phyloP scores from a whole-genome alignment of 495 filamentous ascomycete species.

The Xylaria castorea region DNA sequence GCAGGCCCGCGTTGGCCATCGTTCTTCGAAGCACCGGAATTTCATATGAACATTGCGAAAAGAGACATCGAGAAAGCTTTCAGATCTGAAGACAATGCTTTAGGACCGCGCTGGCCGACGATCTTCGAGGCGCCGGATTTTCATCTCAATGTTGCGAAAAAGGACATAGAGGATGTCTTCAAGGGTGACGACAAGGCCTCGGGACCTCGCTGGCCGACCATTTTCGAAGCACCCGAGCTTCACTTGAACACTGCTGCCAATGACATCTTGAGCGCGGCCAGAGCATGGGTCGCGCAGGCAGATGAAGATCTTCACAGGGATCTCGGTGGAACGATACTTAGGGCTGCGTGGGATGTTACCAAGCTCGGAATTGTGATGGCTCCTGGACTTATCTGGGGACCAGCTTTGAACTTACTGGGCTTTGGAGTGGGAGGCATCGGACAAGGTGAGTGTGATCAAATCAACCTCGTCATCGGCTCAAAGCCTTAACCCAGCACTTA shows the following conservation, averaged over 20 bases:
- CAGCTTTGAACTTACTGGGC: not conserved
- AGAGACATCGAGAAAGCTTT: not conserved
- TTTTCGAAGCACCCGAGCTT: not conserved
- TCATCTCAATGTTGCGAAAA: not conserved
- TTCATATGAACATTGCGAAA: conserved; percentile 4
- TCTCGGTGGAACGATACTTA: conserved; percentile 1
- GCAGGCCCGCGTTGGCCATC: conserved; percentile 10
- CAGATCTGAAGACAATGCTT: not conserved
- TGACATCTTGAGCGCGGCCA: not conserved
- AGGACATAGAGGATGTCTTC: not conserved
- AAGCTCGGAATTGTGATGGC: not conserved
- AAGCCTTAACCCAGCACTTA: not conserved
- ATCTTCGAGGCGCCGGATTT: conserved; percentile 2
- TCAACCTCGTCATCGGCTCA: not conserved
- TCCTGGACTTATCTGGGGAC: conserved; percentile 1
- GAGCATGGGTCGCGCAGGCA: not conserved
- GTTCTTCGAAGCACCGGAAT: conserved; percentile 6
- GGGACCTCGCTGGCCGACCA: not conserved
- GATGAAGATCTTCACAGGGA: not conserved
- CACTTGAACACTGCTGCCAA: not conserved
- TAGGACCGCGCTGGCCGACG: not conserved
- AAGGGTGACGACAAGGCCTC: not conserved
- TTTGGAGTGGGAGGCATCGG: not conserved
- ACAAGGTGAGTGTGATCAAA: not conserved
- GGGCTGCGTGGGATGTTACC: not conserved